phyloP scores from a whole-genome alignment of 768 basidiomycete species.

The Suillus plorans region DNA sequence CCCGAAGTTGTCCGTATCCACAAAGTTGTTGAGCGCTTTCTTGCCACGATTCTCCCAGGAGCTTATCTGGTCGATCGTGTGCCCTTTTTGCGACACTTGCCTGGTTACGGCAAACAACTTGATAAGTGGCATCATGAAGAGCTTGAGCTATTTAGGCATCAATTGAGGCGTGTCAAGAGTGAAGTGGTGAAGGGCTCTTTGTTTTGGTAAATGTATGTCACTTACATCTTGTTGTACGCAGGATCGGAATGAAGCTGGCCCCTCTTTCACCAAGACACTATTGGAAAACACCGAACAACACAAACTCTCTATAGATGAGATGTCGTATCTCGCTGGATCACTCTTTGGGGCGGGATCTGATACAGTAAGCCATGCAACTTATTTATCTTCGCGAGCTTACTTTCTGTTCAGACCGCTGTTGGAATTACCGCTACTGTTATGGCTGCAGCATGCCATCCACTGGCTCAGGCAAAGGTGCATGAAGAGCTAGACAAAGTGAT shows the following conservation, averaged over 20 bases:
- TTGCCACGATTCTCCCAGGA: conserved; percentile 32
- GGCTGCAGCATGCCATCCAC: conserved; percentile 51
- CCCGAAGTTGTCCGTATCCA: conserved; percentile 19
- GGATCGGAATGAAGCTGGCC: conserved; percentile 10
- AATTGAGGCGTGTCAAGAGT: conserved; percentile 39
- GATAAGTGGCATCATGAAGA: conserved; percentile 52
- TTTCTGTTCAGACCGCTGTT: conserved; percentile 38
- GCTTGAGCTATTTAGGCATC: conserved; percentile 47
- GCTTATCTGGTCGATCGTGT: conserved; percentile 32
- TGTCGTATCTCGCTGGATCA: conserved; percentile 57
- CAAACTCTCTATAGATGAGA: conserved; percentile 49
- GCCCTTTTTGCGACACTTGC: conserved; percentile 42
- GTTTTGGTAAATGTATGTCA: not conserved
- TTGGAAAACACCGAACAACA: conserved; percentile 49
- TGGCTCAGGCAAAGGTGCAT: conserved; percentile 46
- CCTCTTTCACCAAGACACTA: conserved; percentile 50
- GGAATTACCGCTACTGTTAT: conserved; percentile 49
- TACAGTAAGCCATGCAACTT: conserved; percentile 32
- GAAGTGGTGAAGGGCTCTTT: conserved; percentile 33
- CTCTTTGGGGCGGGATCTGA: conserved; percentile 63
- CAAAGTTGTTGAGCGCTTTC: conserved; percentile 20
- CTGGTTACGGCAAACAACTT: conserved; percentile 55
- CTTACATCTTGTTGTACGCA: not conserved
- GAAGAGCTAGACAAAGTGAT: conserved; percentile 51
- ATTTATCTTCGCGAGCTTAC: not conserved